Conservation (phyloP, 345 rosid species). For the Pistacia vera region DNA sequence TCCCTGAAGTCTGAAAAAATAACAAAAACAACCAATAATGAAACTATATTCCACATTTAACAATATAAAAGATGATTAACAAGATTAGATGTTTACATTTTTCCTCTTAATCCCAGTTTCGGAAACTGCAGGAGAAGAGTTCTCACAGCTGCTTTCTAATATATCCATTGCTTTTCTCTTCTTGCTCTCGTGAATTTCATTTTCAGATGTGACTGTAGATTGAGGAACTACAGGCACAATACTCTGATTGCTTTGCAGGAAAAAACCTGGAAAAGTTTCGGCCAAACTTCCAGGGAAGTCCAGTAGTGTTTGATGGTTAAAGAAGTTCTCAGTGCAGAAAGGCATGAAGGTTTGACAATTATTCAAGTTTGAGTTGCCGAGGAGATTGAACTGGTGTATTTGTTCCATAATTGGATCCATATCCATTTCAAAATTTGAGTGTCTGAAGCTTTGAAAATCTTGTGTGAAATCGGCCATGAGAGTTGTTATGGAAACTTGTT, state of each 20-base stretch:
- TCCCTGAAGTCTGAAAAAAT: constrained; percentile 36
- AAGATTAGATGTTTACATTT: constrained; percentile 31
- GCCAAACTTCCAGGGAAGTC: constrained; percentile 38
- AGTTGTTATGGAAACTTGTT: neutral
- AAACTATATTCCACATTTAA: constrained; percentile 2
- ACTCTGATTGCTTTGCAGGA: constrained; percentile 34
- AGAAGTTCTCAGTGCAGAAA: constrained; percentile 39
- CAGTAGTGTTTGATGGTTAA: constrained; percentile 27
- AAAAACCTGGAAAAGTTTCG: constrained; percentile 21
- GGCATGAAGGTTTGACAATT: constrained; percentile 33
- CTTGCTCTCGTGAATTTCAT: constrained; percentile 38
- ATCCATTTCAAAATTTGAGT: constrained; percentile 33
- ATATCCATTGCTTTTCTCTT: constrained; percentile 42
- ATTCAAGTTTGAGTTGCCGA: constrained; percentile 28
- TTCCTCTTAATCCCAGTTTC: constrained; percentile 30
- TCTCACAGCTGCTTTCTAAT: constrained; percentile 36
- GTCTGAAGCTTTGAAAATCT: constrained; percentile 32
- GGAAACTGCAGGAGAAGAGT: constrained; percentile 37
- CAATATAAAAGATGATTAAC: neutral
- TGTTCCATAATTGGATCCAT: constrained; percentile 38
- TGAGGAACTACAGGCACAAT: constrained; percentile 20
- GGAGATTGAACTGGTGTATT: constrained; percentile 31
- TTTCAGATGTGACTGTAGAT: constrained; percentile 26
- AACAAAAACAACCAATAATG: neutral
- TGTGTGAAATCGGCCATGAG: constrained; percentile 45